Evolutionary conservation across 2,329 filamentous ascomycete species (phyloP).

Genomic region (Remersonia thermophila): DNA sequence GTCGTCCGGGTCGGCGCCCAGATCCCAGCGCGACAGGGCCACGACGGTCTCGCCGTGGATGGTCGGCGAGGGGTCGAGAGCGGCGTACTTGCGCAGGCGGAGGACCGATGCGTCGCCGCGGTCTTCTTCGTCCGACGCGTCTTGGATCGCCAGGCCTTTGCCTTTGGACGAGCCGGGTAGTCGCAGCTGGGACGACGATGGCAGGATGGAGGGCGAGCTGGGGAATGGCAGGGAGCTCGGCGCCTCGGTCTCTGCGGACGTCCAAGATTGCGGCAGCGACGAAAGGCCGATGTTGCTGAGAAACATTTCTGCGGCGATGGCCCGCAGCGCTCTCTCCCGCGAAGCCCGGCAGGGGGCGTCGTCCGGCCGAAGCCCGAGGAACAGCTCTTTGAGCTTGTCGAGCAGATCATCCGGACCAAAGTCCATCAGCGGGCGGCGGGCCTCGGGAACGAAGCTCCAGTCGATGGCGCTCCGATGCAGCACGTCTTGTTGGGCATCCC

Average conservation of each 20-base stretch:
- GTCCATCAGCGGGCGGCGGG: constrained; percentile 9
- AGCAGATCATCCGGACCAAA: constrained; percentile 13
- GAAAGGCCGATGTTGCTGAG: constrained; percentile 13
- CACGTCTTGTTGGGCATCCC: constrained; percentile 9
- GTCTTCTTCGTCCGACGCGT: background rate
- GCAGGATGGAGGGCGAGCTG: constrained; percentile 7
- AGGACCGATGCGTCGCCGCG: constrained; percentile 8
- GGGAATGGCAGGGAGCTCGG: constrained; percentile 9
- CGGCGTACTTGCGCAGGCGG: constrained; percentile 12
- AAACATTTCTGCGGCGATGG: constrained; percentile 13
- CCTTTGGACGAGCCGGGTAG: constrained; percentile 6
- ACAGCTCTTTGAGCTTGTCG: constrained; percentile 8
- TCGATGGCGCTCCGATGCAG: constrained; percentile 6
- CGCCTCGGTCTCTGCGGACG: constrained; percentile 1
- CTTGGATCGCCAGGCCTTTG: constrained; percentile 1
- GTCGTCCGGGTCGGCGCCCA: constrained; percentile 10
- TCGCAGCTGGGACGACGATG: background rate
- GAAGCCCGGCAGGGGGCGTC: background rate
- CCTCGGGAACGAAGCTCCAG: constrained; percentile 10
- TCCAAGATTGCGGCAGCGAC: constrained; percentile 9
- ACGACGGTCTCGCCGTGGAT: constrained; percentile 4
- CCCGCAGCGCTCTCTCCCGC: constrained; percentile 6
- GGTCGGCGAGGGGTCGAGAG: constrained; percentile 4
- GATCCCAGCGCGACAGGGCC: constrained; percentile 13
- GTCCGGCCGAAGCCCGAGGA: constrained; percentile 3